These are phyloP conservation scores for Hypoxylon sp. DNA, from an alignment of 2,329 filamentous ascomycete genomes.

Conservation along the genomic window DNA sequence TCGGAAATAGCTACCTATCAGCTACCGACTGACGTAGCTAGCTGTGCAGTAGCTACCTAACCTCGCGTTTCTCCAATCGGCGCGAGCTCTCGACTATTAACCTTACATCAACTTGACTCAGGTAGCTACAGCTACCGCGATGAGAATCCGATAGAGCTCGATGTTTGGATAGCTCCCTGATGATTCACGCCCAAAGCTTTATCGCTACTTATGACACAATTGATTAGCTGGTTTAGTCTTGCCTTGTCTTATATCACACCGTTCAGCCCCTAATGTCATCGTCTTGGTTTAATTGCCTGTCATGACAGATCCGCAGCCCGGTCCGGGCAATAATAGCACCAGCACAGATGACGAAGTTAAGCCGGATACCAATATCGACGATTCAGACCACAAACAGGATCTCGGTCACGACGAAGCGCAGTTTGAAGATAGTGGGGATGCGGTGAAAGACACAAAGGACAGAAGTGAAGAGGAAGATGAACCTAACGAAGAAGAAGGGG, in stretches of 20 bases:
- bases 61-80: constrained; percentile 19
- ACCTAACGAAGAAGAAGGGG: constrained; percentile 60
- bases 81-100: constrained; percentile 15
- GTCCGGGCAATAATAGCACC: constrained; percentile 49
- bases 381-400: constrained; percentile 33
- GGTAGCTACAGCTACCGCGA: constrained; percentile 14
- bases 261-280: constrained; percentile 43
- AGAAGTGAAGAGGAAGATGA: constrained; percentile 64
- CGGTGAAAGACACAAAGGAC: constrained; percentile 60
- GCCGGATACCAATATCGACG: constrained; percentile 9
- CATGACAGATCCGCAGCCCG: constrained; percentile 60
- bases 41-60: constrained; percentile 13
- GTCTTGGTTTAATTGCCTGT: constrained; percentile 47
- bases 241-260: constrained; percentile 1
- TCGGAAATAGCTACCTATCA: constrained; percentile 26
- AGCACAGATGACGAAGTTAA: constrained; percentile 7
- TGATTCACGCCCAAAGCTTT: constrained; percentile 6
- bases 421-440: constrained; percentile 53
- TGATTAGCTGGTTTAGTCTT: constrained; percentile 9
- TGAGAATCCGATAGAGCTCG: constrained; percentile 4
- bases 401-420: constrained; percentile 22
- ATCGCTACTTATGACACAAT: background rate
- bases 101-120: constrained; percentile 14
- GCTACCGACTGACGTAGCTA: constrained; percentile 39
- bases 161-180: constrained; percentile 13